These are phyloP conservation scores for Lipomyces orientalis DNA, from an alignment of 805 yeast genomes.

Conservation along the genomic window DNA sequence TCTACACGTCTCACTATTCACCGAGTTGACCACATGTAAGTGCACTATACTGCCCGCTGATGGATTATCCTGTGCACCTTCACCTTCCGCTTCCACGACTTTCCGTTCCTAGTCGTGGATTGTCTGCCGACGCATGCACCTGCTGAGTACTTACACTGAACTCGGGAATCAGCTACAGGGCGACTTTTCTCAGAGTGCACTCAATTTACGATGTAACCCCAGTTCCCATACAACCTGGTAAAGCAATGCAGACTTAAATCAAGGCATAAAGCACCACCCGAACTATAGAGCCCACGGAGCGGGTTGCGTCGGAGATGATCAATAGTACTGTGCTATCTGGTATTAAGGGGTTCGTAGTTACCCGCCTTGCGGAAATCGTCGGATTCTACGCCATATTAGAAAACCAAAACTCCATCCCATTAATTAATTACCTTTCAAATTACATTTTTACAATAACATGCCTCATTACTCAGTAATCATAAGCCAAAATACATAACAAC, in stretches of 20 bases:
- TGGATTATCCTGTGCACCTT: not conserved
- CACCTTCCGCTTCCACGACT: not conserved
- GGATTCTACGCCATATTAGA: too few relatives aligned
- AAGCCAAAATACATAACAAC: not conserved
- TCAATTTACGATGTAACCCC: too few relatives aligned
- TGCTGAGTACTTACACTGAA: not conserved
- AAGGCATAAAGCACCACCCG: not conserved
- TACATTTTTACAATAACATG: too few relatives aligned
- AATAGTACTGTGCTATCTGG: too few relatives aligned
- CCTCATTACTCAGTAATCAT: not conserved
- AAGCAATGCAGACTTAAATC: not conserved
- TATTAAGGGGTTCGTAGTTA: too few relatives aligned
- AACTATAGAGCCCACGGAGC: too few relatives aligned
- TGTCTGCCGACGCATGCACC: not conserved
- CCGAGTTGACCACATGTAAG: slow-evolving; percentile 1
- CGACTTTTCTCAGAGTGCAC: not conserved
- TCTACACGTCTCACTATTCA: not conserved
- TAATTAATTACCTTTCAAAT: too few relatives aligned
- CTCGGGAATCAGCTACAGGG: not conserved
- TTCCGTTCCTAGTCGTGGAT: not conserved
- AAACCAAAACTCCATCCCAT: too few relatives aligned
- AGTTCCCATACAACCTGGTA: not conserved
- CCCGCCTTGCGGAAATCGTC: too few relatives aligned
- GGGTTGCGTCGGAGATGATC: too few relatives aligned
- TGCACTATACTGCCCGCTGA: not conserved